Base-by-base conservation (phyloP, 2,329 filamentous ascomycete genomes). In the Domatiomyces catenatus region DNA sequence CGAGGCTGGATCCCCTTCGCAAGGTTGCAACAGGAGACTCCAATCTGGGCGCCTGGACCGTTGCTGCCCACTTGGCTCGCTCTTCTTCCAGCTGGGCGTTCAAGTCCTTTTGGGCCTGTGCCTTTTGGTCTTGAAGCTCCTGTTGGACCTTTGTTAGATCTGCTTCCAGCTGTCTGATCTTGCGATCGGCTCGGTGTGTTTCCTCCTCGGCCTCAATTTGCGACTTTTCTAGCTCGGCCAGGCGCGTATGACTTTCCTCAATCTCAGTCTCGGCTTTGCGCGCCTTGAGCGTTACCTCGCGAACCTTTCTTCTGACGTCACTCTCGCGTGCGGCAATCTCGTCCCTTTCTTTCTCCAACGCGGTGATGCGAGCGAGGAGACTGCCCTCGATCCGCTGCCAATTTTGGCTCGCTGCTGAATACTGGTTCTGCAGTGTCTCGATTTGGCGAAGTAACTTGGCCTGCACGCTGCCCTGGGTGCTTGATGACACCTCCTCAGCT, bases 371-470 rank as follows among this genome's bases (percentile, higher is more conserved):
- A 19, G 86, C 80, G 48, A 90, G 76, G 28, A 98, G 69, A 2
- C 86, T 93, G 8, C 84, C 79, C 66, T 98, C 90, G 54, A 98
- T 93, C 0, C 88, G 86, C 63, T 95, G 89, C 92, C 93, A 98
- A 60, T 98, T 98, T 62, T 94, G 87, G 58, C 86, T 92, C 1
- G 92, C 92, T 50, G 93, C 81, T 0, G 88, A 81, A 67, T 98
- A 94, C 64, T 98, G 93, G 5, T 86, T 92, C 66, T 98, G 92
- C 39, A 98, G 70, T 0, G 86, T 95, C 69, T 98, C 92, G 49
- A 98, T 84, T 67, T 98, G 93, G 42, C 92, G 81, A 44, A 96
- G 73, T 42, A 96, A 73, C 65, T 95, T 96, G 44, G 85, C 85
- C 60, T 94, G 88, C 0, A 84, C 80, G 62, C 94, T 86, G 12